Evolutionary conservation across 768 basidiomycete genomes (phyloP), one percentile per base, ranked within the genome.

Genomic region (Xerocomellus intermedius): DNA sequence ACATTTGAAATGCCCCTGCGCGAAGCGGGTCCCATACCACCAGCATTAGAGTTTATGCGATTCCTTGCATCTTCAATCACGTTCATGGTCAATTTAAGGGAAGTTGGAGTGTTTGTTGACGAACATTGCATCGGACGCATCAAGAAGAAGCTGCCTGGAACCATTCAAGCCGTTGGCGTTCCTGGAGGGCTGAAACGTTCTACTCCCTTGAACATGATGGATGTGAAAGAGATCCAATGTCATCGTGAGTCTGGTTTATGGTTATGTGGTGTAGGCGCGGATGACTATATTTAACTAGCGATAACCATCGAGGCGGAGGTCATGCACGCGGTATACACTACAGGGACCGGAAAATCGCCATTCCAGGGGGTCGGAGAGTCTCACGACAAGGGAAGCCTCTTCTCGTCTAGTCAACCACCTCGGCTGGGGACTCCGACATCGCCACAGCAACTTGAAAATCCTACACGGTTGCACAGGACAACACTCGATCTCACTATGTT

Each of bases 61-160:
- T 97, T 98, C 69, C 79, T 98, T n/a, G 80, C 87, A 30, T 93
- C 93, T 3, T 91, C 89, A 1, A 85, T 98, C 48, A 94, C 93
- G 0, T 98, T 98, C 73, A 97, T 96, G 87, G 74, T 79, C 2
- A 78, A 84, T 56, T 78, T 98, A 6, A 74, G 74, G 14, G 79
- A 86, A 64, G 83, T 97, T 47, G 83, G 81, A 57, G 81, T 98
- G 22, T 91, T 81, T 68, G 81, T 96, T 37, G 85, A 97, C 63
- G 84, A 85, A 58, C 81, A 85, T 62, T 75, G 84, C 32, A 75
- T 94, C 2, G 82, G 83, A 12, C 77, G 74, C 30, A 67, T 94
- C 43, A 77, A 76, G 39, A 94, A 92, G 73, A n/a, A n/a, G n/a
- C 73, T 77, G 3, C 62, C 76, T 19, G 83, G 83, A 10, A 45